Evolutionary conservation across 805 yeast species (phyloP).

Genomic region (Ascoidea rubescens): DNA sequence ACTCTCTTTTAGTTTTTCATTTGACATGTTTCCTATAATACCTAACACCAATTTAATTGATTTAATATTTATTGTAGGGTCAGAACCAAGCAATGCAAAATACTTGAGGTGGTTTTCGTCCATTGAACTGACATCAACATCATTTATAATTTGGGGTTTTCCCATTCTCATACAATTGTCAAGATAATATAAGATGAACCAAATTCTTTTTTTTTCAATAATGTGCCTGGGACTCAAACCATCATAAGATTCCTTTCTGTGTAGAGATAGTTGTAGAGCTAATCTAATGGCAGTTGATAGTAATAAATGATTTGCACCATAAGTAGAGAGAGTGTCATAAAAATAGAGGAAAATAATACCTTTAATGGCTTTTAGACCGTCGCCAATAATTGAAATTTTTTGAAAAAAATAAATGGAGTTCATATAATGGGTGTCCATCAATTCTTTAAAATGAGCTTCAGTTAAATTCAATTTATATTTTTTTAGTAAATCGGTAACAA

Average conservation of each 20-base stretch:
- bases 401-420: constrained; percentile 36
- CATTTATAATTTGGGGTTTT: constrained; percentile 31
- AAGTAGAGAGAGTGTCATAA: constrained; percentile 21
- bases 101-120: background rate
- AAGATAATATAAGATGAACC: constrained; percentile 39
- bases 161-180: constrained; percentile 32
- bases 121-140: constrained; percentile 22
- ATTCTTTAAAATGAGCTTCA: no score
- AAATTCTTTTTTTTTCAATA: constrained; percentile 24
- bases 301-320: constrained; percentile 28
- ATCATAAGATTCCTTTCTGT: constrained; percentile 30
- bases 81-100: background rate
- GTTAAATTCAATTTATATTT: no score
- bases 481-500: no score
- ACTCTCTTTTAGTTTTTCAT: background rate
- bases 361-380: constrained; percentile 33
- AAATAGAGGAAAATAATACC: constrained; percentile 33
- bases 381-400: constrained; percentile 18
- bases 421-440: background rate
- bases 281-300: constrained; percentile 33
- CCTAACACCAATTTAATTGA: no score
- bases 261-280: constrained; percentile 45
- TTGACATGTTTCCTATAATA: background rate
- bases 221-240: constrained; percentile 16
- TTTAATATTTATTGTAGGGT: background rate